phyloP scores from a whole-genome alignment of 2,329 filamentous ascomycete species.

The Trichoderma sp. region DNA sequence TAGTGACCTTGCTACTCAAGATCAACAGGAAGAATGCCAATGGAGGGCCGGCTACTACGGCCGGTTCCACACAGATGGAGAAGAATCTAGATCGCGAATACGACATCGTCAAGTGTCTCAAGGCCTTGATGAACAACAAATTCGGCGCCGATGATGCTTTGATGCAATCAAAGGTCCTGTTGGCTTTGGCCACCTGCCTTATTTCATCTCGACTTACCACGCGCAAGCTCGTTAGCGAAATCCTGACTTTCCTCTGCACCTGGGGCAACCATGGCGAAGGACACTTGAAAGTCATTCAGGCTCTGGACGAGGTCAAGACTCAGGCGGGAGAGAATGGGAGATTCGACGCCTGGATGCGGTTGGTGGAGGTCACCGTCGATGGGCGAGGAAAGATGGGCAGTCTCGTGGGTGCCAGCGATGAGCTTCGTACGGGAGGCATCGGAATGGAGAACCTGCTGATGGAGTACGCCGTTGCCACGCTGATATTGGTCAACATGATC shows the following conservation, averaged over 20 bases:
- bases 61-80: slow-evolving; percentile 57
- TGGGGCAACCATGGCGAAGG: slow-evolving; percentile 82
- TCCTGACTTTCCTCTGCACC: slow-evolving; percentile 92
- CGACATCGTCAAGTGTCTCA: slow-evolving; percentile 95
- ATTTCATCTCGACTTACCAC: slow-evolving; percentile 88
- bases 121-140: slow-evolving; percentile 98
- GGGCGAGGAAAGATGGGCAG: slow-evolving; percentile 98
- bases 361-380: slow-evolving; percentile 95
- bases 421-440: slow-evolving; percentile 91
- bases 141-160: slow-evolving; percentile 96
- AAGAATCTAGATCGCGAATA: slow-evolving; percentile 89
- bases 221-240: slow-evolving; percentile 90
- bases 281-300: slow-evolving; percentile 89
- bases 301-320: slow-evolving; percentile 85
- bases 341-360: slow-evolving; percentile 98
- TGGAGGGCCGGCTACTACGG: slow-evolving; percentile 61
- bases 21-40: slow-evolving; percentile 83
- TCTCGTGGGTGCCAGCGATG: slow-evolving; percentile 92
- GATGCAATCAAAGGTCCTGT: slow-evolving; percentile 82
- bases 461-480: slow-evolving; percentile 95
- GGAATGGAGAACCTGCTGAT: slow-evolving; percentile 98
- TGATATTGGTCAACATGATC: slow-evolving; percentile 95
- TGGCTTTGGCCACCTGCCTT: slow-evolving; percentile 80
- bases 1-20: slow-evolving; percentile 90
- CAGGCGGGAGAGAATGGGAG: slow-evolving; percentile 88